A percentile compares a stretch with the other conserved stretches of the same genome.
Evolutionary conservation across 1,284 basidiomycete species (phyloP).

Genomic region (Tremellales sp.): DNA sequence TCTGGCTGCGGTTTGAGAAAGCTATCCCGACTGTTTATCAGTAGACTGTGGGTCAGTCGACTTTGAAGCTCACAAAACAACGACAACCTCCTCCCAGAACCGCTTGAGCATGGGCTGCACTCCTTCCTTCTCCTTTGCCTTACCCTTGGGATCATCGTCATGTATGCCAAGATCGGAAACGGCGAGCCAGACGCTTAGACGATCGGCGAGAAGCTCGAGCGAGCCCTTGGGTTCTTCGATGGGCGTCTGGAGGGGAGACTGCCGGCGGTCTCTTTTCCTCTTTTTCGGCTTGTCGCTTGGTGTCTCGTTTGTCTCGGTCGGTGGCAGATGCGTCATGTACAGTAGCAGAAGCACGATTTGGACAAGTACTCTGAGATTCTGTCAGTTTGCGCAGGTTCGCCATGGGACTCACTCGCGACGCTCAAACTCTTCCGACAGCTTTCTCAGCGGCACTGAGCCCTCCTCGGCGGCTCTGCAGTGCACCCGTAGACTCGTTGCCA

Average conservation of each 20-base stretch:
- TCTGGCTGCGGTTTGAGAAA: constrained; percentile 26
- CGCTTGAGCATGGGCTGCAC: constrained; percentile 11
- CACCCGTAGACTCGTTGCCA: constrained; percentile 22
- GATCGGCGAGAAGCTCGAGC: constrained; percentile 36
- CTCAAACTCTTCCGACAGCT: constrained; percentile 33
- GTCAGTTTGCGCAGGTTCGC: not conserved
- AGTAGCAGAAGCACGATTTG: constrained; percentile 35
- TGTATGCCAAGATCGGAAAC: constrained; percentile 37
- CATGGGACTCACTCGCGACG: constrained; percentile 34
- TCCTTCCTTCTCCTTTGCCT: constrained; percentile 12
- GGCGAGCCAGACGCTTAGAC: constrained; percentile 41
- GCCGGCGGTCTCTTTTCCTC: constrained; percentile 10
- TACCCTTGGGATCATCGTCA: constrained; percentile 6
- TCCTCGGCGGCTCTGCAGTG: constrained; percentile 21
- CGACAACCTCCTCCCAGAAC: constrained; percentile 31
- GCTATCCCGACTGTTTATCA: constrained; percentile 6
- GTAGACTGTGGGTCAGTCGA: not conserved
- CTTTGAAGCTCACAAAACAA: constrained; percentile 19
- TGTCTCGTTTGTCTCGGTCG: not conserved
- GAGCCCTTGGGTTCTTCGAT: constrained; percentile 23
- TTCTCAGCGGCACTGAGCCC: constrained; percentile 20
- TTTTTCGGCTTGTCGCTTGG: constrained; percentile 13
- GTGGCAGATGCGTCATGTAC: constrained; percentile 13
- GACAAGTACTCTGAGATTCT: constrained; percentile 27
- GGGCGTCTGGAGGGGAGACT: constrained; percentile 8